Evolutionary conservation across 805 yeast genomes (phyloP), one percentile per base, ranked within the genome.

Genomic region (Saturnispora quitensis): DNA sequence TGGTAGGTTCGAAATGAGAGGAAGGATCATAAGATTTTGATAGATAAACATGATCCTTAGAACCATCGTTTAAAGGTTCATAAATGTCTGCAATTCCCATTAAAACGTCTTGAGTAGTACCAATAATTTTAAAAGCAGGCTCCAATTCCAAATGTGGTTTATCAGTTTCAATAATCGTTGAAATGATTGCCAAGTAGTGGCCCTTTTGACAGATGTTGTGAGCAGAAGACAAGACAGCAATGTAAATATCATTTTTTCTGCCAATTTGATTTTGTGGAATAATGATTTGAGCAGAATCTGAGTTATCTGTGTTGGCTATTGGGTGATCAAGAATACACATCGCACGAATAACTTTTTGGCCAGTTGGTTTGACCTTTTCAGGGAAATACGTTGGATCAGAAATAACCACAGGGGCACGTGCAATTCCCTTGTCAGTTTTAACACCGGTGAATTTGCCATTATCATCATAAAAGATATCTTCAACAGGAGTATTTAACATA

Each of bases 351-450:
- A 86, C 93, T 62, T 73, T 80, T 57, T 78, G 74, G 40, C 91
- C 93, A 4, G 88, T 81, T 65, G 81, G 74, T 61, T 76, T 74
- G 45, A 86, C 93, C 65, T 76, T 80, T 46, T 81, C 83, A 3
- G 97, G 97, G 81, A 93, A 93, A 64, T 93, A 93, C 18, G 98
- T 91, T 53, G 99, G 99, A 68, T 93, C 99, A 25, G 96, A 96
- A 71, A 93, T 89, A 35, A 93, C 95, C 53, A 89, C 72, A 56
- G 96, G 96, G 0, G 99, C 96, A 62, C 80, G 84, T 15, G 96
- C 97, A 42, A 76, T 76, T 56, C 97, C 98, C 61, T 89, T 93
- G 57, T 90, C 93, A 48, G 97, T 86, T 60, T 82, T 81, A 45
- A 93, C 96, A 53, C 98, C 97, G 31, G 74, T 73, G 59, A 89